A percentile compares a stretch with the other conserved stretches of the same genome.
Evolutionary conservation across 441 rosid species (phyloP).

Genomic region (Theobroma grandiflorum): DNA sequence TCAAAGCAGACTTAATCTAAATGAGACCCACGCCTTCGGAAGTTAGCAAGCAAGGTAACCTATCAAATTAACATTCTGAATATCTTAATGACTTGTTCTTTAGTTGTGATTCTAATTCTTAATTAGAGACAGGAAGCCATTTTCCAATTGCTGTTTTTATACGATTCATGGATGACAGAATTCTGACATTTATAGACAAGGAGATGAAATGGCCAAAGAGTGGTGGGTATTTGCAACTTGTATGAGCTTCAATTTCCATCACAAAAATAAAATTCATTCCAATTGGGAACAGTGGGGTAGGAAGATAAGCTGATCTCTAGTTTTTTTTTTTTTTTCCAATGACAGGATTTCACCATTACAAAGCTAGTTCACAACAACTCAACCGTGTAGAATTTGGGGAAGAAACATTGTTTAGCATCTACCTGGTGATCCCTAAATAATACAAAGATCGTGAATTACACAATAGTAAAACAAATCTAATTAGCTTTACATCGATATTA

Average conservation of each 20-base stretch:
- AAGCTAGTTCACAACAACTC: constrained; percentile 34
- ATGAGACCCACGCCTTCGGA: too few relatives aligned
- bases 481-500: constrained; percentile 42
- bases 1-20: too few relatives aligned
- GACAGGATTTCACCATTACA: constrained; percentile 17
- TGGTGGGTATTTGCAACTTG: not conserved
- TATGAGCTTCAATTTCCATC: not conserved
- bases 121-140: not conserved
- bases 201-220: constrained; percentile 3
- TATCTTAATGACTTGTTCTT: not conserved
- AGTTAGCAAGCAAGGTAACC: not conserved
- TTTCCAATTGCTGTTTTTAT: not conserved
- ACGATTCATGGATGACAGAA: not conserved
- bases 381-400: constrained; percentile 27
- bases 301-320: not conserved
- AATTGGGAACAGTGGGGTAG: not conserved
- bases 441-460: constrained; percentile 41
- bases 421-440: constrained; percentile 39
- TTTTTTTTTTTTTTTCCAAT: not conserved
- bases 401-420: constrained; percentile 22
- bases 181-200: not conserved
- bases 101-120: not conserved
- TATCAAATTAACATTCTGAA: too few relatives aligned
- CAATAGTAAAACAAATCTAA: constrained; percentile 26
- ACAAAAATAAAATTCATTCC: constrained; percentile 11